Conservation (phyloP, 1,284 basidiomycete species). For the Cronartium quercuum region DNA sequence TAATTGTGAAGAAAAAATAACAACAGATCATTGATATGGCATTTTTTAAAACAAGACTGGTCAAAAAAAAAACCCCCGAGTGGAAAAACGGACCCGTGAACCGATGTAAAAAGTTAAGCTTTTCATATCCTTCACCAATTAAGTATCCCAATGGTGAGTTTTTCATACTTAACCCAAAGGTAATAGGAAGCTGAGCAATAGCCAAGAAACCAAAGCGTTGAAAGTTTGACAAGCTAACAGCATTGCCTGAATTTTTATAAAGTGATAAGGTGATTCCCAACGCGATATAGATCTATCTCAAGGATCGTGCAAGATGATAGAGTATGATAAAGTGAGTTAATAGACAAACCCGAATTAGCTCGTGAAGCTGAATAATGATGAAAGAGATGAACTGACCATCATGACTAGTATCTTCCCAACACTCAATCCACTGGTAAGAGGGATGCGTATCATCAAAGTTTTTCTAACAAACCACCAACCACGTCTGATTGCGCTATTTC, state of each 20-base stretch:
- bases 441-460: background rate
- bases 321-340: background rate
- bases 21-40: background rate
- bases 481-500: background rate
- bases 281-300: slow-evolving; percentile 12
- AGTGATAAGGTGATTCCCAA: slow-evolving; percentile 5
- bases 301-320: background rate
- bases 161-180: slow-evolving; percentile 21
- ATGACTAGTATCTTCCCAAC: background rate
- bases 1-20: background rate
- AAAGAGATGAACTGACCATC: background rate
- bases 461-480: background rate
- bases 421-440: background rate
- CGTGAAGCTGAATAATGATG: too few species aligned
- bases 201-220: slow-evolving; percentile 25
- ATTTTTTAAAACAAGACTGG: background rate
- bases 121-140: slow-evolving; percentile 26
- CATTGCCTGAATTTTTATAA: slow-evolving; percentile 18
- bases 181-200: slow-evolving; percentile 26
- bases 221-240: slow-evolving; percentile 4
- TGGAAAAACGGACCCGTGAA: slow-evolving; percentile 9
- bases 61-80: background rate
- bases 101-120: slow-evolving; percentile 28
- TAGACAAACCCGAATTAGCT: background rate
- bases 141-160: slow-evolving; percentile 23